Percentiles rank a stretch among this genome's conserved stretches.
These are phyloP conservation scores for Ceratocystis ficicola DNA, from an alignment of 2,329 filamentous ascomycete genomes.

Conservation along the genomic window DNA sequence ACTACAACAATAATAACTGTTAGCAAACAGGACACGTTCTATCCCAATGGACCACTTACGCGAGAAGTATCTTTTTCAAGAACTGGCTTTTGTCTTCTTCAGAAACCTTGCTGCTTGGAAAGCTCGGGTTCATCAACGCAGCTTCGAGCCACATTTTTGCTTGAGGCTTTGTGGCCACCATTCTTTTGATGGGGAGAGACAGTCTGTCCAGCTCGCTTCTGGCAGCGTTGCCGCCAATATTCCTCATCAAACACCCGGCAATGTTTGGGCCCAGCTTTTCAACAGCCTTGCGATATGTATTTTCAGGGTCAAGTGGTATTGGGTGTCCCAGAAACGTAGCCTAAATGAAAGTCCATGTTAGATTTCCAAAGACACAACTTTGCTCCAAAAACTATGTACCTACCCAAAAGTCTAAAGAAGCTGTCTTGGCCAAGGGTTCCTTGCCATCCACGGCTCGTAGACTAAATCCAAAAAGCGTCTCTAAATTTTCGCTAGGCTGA, in stretches of 20 bases:
- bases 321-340: conserved; percentile 39
- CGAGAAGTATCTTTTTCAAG: conserved; percentile 49
- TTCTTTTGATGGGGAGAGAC: conserved; percentile 57
- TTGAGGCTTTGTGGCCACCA: conserved; percentile 44
- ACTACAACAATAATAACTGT: conserved; percentile 29
- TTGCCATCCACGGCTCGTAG: conserved; percentile 56
- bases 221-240: conserved; percentile 55
- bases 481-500: conserved; percentile 44
- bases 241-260: conserved; percentile 47
- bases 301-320: conserved; percentile 34
- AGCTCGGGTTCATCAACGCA: conserved; percentile 43
- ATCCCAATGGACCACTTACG: not conserved
- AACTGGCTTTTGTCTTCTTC: conserved; percentile 50
- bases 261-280: conserved; percentile 49
- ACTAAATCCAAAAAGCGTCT: conserved; percentile 59
- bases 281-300: conserved; percentile 39
- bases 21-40: no score
- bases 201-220: conserved; percentile 62
- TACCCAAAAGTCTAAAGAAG: conserved; percentile 66
- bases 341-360: conserved; percentile 29
- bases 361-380: not conserved
- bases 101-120: conserved; percentile 48
- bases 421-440: conserved; percentile 63
- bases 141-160: conserved; percentile 51
- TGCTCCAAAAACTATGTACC: conserved; percentile 24